phyloP scores from a whole-genome alignment of 305 asterid species.

The Solanum hybrid region DNA sequence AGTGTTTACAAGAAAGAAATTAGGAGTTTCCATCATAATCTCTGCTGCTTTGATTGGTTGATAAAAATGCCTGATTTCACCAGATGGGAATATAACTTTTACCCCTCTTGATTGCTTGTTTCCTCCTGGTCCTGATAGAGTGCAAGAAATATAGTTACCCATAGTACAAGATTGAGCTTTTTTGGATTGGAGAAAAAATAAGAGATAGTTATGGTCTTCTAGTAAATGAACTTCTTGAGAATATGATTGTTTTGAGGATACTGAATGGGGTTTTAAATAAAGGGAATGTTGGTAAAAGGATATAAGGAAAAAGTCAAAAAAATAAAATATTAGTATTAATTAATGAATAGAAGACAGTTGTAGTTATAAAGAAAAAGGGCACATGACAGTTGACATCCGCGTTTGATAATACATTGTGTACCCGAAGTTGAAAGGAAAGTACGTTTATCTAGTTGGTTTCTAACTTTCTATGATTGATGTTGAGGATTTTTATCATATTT shows the following conservation, averaged over 20 bases:
- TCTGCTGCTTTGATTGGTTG: constrained; percentile 47
- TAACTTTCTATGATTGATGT: not conserved
- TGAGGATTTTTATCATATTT: not conserved
- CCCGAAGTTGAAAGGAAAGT: constrained; percentile 19
- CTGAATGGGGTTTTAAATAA: not conserved
- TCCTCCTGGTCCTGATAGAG: constrained; percentile 13
- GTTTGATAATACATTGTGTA: constrained; percentile 8
- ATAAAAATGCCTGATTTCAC: constrained; percentile 26
- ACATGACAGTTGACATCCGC: constrained; percentile 23
- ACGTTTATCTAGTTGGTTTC: constrained; percentile 14
- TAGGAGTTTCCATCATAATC: constrained; percentile 46
- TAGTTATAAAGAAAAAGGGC: not conserved
- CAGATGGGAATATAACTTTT: constrained; percentile 42
- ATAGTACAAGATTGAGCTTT: not conserved
- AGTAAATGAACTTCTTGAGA: not conserved
- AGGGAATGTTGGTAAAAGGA: not conserved
- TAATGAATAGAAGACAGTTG: constrained; percentile 13
- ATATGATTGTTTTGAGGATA: not conserved
- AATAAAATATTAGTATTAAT: not conserved
- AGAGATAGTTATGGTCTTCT: not conserved
- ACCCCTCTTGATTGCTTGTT: constrained; percentile 21
- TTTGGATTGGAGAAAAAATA: not conserved
- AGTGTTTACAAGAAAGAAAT: constrained; percentile 31
- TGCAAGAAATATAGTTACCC: constrained; percentile 33
- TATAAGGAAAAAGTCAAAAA: not conserved